A percentile compares a stretch with the other conserved stretches of the same genome.
Evolutionary conservation across 2,329 filamentous ascomycete species (phyloP).

Genomic region (Phialocephala sp.): DNA sequence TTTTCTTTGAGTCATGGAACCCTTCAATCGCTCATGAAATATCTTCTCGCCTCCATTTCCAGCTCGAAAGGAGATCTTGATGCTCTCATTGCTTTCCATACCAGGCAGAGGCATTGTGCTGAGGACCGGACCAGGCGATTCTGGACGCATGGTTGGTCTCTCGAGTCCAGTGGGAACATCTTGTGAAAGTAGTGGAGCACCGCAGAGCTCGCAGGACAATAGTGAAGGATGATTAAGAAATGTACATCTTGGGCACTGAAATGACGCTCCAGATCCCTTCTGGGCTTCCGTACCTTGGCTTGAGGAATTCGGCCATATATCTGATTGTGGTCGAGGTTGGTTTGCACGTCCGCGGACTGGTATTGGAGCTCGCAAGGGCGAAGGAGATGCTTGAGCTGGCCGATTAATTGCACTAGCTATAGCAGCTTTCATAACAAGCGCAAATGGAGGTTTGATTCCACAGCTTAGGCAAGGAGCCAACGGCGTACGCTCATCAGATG

Average conservation of each 20-base stretch:
- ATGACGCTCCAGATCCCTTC: constrained; percentile 48
- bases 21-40: constrained; percentile 88
- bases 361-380: constrained; percentile 39
- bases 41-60: constrained; percentile 78
- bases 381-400: constrained; percentile 39
- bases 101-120: constrained; percentile 43
- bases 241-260: constrained; percentile 85
- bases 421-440: constrained; percentile 83
- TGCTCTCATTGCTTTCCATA: constrained; percentile 69
- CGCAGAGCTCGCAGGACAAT: constrained; percentile 87
- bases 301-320: constrained; percentile 26
- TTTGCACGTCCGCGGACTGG: constrained; percentile 38
- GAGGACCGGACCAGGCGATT: constrained; percentile 80
- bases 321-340: constrained; percentile 33
- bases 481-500: constrained; percentile 78
- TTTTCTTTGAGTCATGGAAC: constrained; percentile 88
- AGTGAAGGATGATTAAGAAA: constrained; percentile 93
- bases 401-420: constrained; percentile 75
- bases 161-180: constrained; percentile 49
- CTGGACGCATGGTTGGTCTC: constrained; percentile 58
- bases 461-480: constrained; percentile 89
- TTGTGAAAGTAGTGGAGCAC: constrained; percentile 71
- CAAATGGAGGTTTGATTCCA: constrained; percentile 87
- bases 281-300: constrained; percentile 12
- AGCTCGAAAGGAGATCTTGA: constrained; percentile 90